Conservation (phyloP, 2,329 filamentous ascomycete genomes). For the Fusarium mundagurra region DNA sequence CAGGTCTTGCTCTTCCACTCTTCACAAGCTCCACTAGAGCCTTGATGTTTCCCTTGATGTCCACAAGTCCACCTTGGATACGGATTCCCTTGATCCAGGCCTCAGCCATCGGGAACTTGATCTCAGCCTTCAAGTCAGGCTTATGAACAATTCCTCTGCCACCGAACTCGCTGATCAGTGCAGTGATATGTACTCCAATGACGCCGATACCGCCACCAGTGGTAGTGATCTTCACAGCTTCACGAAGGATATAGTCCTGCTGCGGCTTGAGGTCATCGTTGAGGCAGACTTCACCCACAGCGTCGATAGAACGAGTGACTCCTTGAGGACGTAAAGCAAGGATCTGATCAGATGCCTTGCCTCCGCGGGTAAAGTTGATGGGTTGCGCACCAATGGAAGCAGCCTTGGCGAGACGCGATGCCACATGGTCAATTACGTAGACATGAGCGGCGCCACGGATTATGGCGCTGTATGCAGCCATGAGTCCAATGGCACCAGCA, state of each 20-base stretch:
- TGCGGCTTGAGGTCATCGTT: slow-evolving; percentile 11
- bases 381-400: slow-evolving; percentile 20
- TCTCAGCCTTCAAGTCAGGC: neutral
- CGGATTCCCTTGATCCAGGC: neutral
- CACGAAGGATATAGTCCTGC: slow-evolving; percentile 1
- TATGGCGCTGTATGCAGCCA: slow-evolving; percentile 25
- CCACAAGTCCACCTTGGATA: neutral
- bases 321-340: slow-evolving; percentile 4
- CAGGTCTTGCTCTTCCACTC: neutral
- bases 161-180: neutral
- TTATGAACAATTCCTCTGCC: neutral
- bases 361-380: slow-evolving; percentile 22
- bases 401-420: slow-evolving; percentile 9
- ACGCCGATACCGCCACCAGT: slow-evolving; percentile 4
- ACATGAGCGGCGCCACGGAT: slow-evolving; percentile 23
- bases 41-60: slow-evolving; percentile 1
- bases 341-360: slow-evolving; percentile 26
- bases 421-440: slow-evolving; percentile 21
- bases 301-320: slow-evolving; percentile 13
- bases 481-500: slow-evolving; percentile 11
- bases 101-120: neutral
- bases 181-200: slow-evolving; percentile 1
- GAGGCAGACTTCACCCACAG: slow-evolving; percentile 7
- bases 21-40: slow-evolving; percentile 1
- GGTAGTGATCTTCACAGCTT: slow-evolving; percentile 6